phyloP scores from a whole-genome alignment of 441 rosid species.

The Breynia disticha region DNA sequence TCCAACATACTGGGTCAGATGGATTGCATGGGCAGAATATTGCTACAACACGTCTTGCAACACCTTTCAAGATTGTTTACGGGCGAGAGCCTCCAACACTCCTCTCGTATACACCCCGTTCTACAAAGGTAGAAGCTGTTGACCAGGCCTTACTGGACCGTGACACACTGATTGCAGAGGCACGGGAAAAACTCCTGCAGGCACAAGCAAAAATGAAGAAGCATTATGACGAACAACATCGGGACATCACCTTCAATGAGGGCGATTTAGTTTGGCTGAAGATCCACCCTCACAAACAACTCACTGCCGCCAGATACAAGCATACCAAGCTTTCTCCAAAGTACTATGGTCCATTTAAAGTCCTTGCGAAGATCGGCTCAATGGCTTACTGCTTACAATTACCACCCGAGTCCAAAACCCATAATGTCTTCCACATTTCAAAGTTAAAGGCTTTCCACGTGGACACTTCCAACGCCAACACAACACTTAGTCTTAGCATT shows the following conservation, averaged over 20 bases:
- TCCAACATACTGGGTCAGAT: background rate
- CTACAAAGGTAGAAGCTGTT: background rate
- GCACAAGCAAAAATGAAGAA: background rate
- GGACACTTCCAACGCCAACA: too few species aligned
- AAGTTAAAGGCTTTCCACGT: too few species aligned
- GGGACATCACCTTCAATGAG: background rate
- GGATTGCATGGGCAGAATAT: background rate
- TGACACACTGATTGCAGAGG: background rate
- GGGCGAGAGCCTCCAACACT: background rate
- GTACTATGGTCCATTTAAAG: background rate
- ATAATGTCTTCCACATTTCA: conserved; percentile 2
- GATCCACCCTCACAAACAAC: background rate
- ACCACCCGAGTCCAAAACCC: background rate
- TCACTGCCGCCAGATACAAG: background rate
- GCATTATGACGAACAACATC: background rate
- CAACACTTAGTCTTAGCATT: too few species aligned
- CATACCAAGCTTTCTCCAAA: background rate
- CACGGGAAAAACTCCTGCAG: background rate
- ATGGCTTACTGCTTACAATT: background rate
- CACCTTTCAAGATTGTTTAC: background rate
- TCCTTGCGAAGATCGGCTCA: background rate
- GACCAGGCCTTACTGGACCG: background rate
- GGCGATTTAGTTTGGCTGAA: background rate
- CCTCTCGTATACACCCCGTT: background rate
- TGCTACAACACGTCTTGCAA: conserved; percentile 5